Base-by-base conservation (phyloP, 768 basidiomycete genomes). In the Phlebiopsis gigantea region DNA sequence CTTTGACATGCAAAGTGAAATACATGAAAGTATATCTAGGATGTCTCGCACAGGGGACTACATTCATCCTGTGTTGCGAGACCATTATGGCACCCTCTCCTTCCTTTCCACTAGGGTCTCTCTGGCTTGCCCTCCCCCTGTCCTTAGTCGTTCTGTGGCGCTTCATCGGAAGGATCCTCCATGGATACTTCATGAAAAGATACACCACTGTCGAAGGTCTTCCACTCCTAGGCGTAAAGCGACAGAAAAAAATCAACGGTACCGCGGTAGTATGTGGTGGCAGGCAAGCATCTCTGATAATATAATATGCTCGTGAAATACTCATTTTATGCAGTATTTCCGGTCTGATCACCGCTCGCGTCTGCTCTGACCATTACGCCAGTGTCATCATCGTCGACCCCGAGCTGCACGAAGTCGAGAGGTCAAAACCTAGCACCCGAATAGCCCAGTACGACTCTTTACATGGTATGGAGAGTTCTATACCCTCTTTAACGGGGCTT, bases 371-470 rank as follows among this genome's bases (percentile, higher is more conserved):
- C 42, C 58, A 59, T 31, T 59, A 55, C 30, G 45, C 54, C 30
- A 26, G 56, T 29, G 58, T 59, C 19, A 24, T 56, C 5, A 26
- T 59, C 39, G 46, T 59, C 43, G 58, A 59, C 29, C 54, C 58
- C 21, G 58, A 59, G 34, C 55, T 59, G 12, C 17, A 28, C 41
- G 54, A 59, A 26, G 54, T 59, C n/a, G 41, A 46, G 41, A 34
- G 58, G 1, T 48, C 58, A 24, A 59, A 56, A 24, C 54, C 58
- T 2, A 59, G 58, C 25, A 44, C 58, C 6, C 58, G 58, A 17
- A 59, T 59, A 17, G 58, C 58, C 2, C 58, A 59, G 31, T 59
- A 59, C 24, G 58, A 59, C 44, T 59, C 58, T 6, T 49, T 59
- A n/a, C 58, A 59, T 26, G 58, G 58, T 59, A 46, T 10, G 54